Conservation (phyloP, 768 basidiomycete genomes). For the Lactarius hengduanensis region DNA sequence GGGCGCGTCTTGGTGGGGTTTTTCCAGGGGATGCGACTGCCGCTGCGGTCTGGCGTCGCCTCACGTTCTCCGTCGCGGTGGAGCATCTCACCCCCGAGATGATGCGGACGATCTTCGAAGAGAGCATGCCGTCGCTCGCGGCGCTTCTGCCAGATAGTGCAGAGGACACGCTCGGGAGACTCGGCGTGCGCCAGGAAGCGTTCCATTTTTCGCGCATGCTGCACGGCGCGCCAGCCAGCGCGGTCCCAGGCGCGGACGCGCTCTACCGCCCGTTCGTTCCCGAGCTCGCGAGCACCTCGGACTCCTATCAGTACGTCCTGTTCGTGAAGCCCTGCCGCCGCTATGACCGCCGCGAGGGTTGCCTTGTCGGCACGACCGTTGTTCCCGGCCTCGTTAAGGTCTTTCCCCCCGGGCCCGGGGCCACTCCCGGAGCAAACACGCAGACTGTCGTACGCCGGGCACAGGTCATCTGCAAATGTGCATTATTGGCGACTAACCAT, state of each 20-base stretch:
- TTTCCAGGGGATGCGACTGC: slow-evolving; percentile 77
- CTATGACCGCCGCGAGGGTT: slow-evolving; percentile 68
- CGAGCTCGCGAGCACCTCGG: slow-evolving; percentile 67
- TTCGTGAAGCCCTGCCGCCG: slow-evolving; percentile 70
- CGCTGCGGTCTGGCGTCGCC: slow-evolving; percentile 84
- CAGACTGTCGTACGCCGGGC: slow-evolving; percentile 80
- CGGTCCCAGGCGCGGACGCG: slow-evolving; percentile 54
- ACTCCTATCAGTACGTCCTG: no score
- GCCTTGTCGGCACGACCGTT: slow-evolving; percentile 78
- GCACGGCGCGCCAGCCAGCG: slow-evolving; percentile 59
- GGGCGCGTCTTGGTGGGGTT: background rate
- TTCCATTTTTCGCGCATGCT: slow-evolving; percentile 87
- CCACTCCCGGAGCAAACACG: slow-evolving; percentile 44
- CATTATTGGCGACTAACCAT: slow-evolving; percentile 40
- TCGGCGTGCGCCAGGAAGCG: slow-evolving; percentile 65
- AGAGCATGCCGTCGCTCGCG: slow-evolving; percentile 68
- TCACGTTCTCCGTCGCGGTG: slow-evolving; percentile 86
- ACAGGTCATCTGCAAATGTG: slow-evolving; percentile 86
- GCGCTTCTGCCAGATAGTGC: slow-evolving; percentile 41
- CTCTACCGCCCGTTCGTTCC: slow-evolving; percentile 88
- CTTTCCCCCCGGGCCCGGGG: slow-evolving; percentile 41
- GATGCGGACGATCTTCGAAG: slow-evolving; percentile 62
- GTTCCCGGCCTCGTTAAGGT: slow-evolving; percentile 89
- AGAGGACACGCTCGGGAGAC: slow-evolving; percentile 40
- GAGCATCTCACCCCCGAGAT: slow-evolving; percentile 72